Evolutionary conservation across 257 asterid species (phyloP).

Genomic region (Asclepias syriaca): DNA sequence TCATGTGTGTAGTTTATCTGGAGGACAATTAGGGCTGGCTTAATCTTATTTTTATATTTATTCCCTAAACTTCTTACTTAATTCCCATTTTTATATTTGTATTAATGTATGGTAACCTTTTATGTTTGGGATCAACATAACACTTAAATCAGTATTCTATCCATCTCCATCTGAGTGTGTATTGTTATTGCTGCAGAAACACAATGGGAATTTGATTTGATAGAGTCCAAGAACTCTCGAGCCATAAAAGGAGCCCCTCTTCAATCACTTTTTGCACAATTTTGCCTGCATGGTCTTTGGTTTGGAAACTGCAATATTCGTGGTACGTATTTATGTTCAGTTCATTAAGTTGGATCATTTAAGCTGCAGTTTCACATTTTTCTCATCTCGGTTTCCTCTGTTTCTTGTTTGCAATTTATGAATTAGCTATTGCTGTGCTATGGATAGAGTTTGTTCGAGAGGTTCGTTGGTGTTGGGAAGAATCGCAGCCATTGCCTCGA

Average conservation of each 20-base stretch:
- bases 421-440: conserved; percentile 76
- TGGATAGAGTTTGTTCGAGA: conserved; percentile 96
- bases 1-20: background rate
- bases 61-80: background rate
- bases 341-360: background rate
- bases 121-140: background rate
- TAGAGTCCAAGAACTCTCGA: conserved; percentile 64
- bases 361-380: background rate
- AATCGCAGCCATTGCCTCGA: conserved; percentile 80
- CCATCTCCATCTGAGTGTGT: conserved; percentile 2
- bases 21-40: background rate
- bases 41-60: background rate
- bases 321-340: conserved; percentile 38
- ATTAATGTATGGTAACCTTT: background rate
- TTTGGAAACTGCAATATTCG: conserved; percentile 88
- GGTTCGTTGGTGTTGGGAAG: conserved; percentile 97
- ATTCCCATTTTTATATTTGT: background rate
- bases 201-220: conserved; percentile 29
- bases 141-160: conserved; percentile 7
- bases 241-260: conserved; percentile 85
- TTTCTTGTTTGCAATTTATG: conserved; percentile 15
- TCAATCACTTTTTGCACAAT: conserved; percentile 82
- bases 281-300: conserved; percentile 92
- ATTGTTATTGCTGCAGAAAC: conserved; percentile 38
- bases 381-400: background rate